These are phyloP conservation scores for Sclerotinia sclerotiorum DNA, from an alignment of 2,329 filamentous ascomycete genomes.

Conservation along the genomic window DNA sequence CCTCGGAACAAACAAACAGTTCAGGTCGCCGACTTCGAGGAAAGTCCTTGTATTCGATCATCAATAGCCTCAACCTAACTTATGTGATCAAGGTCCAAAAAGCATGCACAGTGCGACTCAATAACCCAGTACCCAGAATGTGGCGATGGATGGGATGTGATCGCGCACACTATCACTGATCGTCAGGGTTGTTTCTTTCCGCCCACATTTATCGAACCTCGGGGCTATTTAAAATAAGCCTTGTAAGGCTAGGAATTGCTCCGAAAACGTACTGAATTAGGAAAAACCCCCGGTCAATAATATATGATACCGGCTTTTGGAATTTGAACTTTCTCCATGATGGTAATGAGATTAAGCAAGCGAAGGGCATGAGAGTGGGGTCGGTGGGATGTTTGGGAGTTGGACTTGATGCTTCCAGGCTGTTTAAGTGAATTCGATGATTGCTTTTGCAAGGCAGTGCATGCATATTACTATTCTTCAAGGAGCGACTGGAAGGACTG, in stretches of 20 bases:
- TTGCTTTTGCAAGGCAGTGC: neutral
- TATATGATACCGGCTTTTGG: neutral
- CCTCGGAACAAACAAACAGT: neutral
- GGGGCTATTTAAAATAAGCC: neutral
- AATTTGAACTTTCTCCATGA: neutral
- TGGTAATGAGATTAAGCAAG: neutral
- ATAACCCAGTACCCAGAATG: neutral
- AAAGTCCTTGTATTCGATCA: neutral
- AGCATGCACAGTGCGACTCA: neutral
- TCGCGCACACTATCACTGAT: neutral
- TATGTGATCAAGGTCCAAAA: neutral
- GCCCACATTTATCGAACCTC: neutral
- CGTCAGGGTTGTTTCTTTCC: neutral
- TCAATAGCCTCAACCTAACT: slow-evolving; percentile 1
- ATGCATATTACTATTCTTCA: neutral
- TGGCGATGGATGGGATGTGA: neutral
- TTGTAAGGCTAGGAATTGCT: slow-evolving; percentile 6
- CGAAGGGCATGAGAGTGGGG: neutral
- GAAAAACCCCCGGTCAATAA: neutral
- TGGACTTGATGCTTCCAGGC: neutral
- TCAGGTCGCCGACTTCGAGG: slow-evolving; percentile 9
- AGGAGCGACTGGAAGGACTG: neutral
- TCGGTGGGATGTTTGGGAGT: neutral
- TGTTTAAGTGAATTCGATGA: neutral
- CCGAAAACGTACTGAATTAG: neutral